phyloP scores from a whole-genome alignment of 2,329 filamentous ascomycete genomes.

The Metarhizium humberi region DNA sequence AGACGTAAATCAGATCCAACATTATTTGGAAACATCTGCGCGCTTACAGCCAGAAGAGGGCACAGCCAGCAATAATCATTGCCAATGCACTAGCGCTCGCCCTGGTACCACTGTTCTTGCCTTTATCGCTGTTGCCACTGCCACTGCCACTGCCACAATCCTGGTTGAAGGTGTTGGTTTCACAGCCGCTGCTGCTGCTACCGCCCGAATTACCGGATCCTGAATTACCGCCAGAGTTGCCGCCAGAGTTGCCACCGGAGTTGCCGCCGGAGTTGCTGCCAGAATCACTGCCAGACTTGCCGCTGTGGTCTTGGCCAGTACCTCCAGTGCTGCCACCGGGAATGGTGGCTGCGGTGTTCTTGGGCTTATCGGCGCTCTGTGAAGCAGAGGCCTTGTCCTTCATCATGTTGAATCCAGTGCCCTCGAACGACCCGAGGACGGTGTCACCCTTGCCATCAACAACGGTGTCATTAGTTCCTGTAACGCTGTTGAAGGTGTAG shows the following conservation, averaged over 20 bases:
- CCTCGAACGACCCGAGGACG: constrained; percentile 67
- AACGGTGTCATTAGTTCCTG: constrained; percentile 68
- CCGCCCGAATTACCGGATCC: constrained; percentile 12
- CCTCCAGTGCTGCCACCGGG: constrained; percentile 19
- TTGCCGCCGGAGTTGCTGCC: constrained; percentile 4
- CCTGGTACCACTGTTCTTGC: constrained; percentile 22
- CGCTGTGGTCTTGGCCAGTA: constrained; percentile 15
- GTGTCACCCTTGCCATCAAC: constrained; percentile 66
- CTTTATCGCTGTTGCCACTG: constrained; percentile 11
- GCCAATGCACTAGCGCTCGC: constrained; percentile 26
- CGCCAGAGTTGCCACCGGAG: constrained; percentile 14
- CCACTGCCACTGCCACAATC: constrained; percentile 19
- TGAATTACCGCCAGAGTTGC: constrained; percentile 12
- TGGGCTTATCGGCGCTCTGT: constrained; percentile 10
- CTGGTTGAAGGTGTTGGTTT: constrained; percentile 30
- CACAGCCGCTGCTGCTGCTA: constrained; percentile 22
- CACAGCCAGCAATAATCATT: constrained; percentile 26
- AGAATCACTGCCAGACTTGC: neutral
- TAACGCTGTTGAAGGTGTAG: constrained; percentile 63
- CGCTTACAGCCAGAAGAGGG: constrained; percentile 25
- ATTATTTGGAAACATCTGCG: neutral
- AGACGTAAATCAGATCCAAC: neutral
- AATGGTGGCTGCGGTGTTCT: constrained; percentile 17
- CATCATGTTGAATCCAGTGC: constrained; percentile 69
- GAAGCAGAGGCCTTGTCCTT: constrained; percentile 23